phyloP scores from a whole-genome alignment of 768 basidiomycete genomes.

The Strobilomyces confusus region DNA sequence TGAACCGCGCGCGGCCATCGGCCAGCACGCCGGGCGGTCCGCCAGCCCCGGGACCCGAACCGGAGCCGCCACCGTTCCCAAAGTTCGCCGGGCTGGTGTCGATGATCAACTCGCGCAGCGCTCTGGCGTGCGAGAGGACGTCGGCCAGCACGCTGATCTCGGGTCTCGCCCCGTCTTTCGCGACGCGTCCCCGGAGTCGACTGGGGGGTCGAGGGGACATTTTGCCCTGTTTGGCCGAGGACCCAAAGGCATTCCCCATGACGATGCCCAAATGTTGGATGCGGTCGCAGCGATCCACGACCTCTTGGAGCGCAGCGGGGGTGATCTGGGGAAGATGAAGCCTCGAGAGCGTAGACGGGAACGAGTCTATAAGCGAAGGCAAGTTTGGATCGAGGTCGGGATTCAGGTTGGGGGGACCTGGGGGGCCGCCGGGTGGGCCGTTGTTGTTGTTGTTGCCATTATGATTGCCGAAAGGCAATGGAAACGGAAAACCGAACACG shows the following conservation, averaged over 20 bases:
- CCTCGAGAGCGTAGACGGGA: constrained; percentile 33
- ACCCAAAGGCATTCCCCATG: constrained; percentile 10
- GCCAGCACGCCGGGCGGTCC: neutral
- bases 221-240: neutral
- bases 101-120: constrained; percentile 16
- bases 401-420: constrained; percentile 1
- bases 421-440: neutral
- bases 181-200: neutral
- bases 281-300: constrained; percentile 18
- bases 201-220: neutral
- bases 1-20: constrained; percentile 31
- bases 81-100: constrained; percentile 8
- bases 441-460: neutral
- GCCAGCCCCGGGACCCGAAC: neutral
- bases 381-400: constrained; percentile 15
- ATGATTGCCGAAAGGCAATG: constrained; percentile 7
- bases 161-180: neutral
- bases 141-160: constrained; percentile 13
- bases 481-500: constrained; percentile 9
- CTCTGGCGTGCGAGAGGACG: constrained; percentile 14
- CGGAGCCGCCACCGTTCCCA: neutral
- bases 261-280: constrained; percentile 19
- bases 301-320: constrained; percentile 17
- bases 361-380: constrained; percentile 30
- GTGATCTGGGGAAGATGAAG: constrained; percentile 23